These are phyloP conservation scores for Penicillium paneum DNA, from an alignment of 2,329 filamentous ascomycete genomes.

Conservation along the genomic window DNA sequence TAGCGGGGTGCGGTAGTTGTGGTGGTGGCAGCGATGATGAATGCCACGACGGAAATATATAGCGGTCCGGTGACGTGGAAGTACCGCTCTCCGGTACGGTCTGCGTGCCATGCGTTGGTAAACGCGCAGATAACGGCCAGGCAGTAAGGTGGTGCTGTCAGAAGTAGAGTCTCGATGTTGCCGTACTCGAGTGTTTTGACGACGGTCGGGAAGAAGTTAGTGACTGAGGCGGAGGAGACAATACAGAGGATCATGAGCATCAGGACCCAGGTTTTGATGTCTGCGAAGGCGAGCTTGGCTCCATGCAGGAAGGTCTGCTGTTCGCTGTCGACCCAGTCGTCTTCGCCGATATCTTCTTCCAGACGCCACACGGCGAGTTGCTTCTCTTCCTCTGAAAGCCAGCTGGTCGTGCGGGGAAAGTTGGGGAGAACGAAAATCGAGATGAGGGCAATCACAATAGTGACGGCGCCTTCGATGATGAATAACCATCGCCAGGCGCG, in stretches of 20 bases:
- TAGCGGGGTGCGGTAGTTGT: conserved; percentile 61
- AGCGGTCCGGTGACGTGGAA: conserved; percentile 64
- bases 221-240: conserved; percentile 57
- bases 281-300: conserved; percentile 55
- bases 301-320: conserved; percentile 53
- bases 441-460: conserved; percentile 57
- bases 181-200: conserved; percentile 65
- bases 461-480: conserved; percentile 67
- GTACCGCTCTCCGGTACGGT: conserved; percentile 68
- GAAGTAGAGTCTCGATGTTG: conserved; percentile 57
- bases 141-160: conserved; percentile 64
- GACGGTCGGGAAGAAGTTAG: conserved; percentile 69
- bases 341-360: conserved; percentile 63
- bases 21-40: conserved; percentile 66
- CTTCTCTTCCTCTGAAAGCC: conserved; percentile 59
- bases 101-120: conserved; percentile 67
- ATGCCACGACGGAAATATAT: conserved; percentile 59
- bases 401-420: conserved; percentile 60
- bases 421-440: conserved; percentile 64
- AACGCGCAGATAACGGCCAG: conserved; percentile 61
- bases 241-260: conserved; percentile 58
- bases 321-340: conserved; percentile 58
- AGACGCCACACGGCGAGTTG: conserved; percentile 59
- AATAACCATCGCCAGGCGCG: conserved; percentile 64
- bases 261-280: conserved; percentile 60